These are phyloP conservation scores for Hypomontagnella monticulosa DNA, from an alignment of 495 filamentous ascomycete species.

Conservation along the genomic window DNA sequence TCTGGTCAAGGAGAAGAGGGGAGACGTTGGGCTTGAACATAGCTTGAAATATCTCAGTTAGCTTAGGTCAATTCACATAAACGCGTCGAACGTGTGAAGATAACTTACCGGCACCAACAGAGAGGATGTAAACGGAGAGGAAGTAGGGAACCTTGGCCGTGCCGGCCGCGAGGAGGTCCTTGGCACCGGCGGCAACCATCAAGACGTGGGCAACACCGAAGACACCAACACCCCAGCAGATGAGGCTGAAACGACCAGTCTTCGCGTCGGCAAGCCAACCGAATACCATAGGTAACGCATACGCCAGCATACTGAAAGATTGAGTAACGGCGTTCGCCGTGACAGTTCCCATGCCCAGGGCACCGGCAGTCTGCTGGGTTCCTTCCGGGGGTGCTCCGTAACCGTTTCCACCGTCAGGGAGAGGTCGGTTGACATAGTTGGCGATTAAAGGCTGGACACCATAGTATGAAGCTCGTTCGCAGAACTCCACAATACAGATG, in stretches of 20 bases:
- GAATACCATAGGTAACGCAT: conserved; percentile 67
- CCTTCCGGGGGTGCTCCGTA: conserved; percentile 66
- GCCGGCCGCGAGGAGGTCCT: conserved; percentile 65
- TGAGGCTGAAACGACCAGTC: conserved; percentile 68
- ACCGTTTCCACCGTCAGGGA: conserved; percentile 69
- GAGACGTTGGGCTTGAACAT: conserved; percentile 75
- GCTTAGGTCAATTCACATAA: neutral
- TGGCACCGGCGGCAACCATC: conserved; percentile 68
- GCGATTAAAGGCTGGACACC: conserved; percentile 64
- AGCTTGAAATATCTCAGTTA: conserved; percentile 40
- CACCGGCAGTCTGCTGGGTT: conserved; percentile 65
- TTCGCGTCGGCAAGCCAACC: conserved; percentile 66
- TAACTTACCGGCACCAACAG: conserved; percentile 72
- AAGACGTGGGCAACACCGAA: conserved; percentile 74
- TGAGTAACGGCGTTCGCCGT: conserved; percentile 67
- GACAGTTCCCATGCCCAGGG: conserved; percentile 68
- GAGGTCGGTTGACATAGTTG: conserved; percentile 67
- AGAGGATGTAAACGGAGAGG: conserved; percentile 66
- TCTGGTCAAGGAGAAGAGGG: conserved; percentile 69
- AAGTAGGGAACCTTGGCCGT: conserved; percentile 67
- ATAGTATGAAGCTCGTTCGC: conserved; percentile 69
- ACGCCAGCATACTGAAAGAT: conserved; percentile 69
- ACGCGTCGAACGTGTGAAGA: neutral
- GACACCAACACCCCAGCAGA: conserved; percentile 69
- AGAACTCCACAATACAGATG: conserved; percentile 69